These are phyloP conservation scores for Inonotus obliquus DNA, from an alignment of 1,284 basidiomycete species.

Conservation along the genomic window DNA sequence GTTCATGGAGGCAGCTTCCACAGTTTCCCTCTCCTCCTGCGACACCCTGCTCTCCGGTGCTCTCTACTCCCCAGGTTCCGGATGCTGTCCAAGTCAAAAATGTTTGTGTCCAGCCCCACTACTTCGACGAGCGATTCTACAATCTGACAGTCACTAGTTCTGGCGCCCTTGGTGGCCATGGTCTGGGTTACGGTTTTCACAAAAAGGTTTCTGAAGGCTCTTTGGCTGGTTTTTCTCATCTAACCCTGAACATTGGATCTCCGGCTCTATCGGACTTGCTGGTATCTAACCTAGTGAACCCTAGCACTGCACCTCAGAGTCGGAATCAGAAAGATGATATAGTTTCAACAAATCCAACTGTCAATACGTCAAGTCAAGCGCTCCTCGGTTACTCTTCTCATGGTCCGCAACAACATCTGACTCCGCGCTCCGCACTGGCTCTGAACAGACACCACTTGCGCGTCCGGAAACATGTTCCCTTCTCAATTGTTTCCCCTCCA, in stretches of 20 bases:
- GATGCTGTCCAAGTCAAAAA: background rate
- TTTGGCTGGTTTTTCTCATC: background rate
- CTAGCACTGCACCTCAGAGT: background rate
- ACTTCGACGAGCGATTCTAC: background rate
- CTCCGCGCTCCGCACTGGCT: background rate
- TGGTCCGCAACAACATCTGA: background rate
- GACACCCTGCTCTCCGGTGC: background rate
- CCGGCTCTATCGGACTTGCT: background rate
- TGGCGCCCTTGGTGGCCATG: background rate
- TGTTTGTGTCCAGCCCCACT: background rate
- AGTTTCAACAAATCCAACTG: background rate
- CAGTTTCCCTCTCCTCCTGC: slow-evolving; percentile 11
- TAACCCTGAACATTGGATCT: background rate
- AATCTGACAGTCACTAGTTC: background rate
- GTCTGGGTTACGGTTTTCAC: background rate
- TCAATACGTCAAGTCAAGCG: background rate
- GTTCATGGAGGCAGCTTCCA: slow-evolving; percentile 11
- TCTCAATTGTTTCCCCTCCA: slow-evolving; percentile 7
- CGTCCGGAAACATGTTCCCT: slow-evolving; percentile 10
- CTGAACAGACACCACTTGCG: slow-evolving; percentile 11
- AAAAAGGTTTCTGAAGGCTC: background rate
- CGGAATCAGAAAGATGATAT: background rate
- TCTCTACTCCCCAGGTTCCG: slow-evolving; percentile 3
- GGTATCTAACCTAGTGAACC: background rate
- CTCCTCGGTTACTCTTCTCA: background rate